Percentiles rank a stretch among this genome's conserved stretches.
These are phyloP conservation scores for Trypanosomatidae sp. DNA, from an alignment of 208 protist species.

Conservation along the genomic window DNA sequence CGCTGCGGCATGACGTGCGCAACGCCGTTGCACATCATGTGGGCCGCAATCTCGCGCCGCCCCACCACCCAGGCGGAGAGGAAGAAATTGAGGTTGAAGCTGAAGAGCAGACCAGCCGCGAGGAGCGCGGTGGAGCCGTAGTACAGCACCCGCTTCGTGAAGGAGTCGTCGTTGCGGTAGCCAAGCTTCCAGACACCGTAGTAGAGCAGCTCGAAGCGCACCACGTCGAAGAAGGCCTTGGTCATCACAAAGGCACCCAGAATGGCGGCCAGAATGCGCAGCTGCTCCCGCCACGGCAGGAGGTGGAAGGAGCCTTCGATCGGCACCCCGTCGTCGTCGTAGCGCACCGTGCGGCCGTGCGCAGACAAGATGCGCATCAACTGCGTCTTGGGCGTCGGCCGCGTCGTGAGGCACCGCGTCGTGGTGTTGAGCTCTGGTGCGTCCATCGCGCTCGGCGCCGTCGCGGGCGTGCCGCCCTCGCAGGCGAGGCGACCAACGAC, in stretches of 20 bases:
- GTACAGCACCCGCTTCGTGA: slow-evolving; percentile 28
- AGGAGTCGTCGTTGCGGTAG: slow-evolving; percentile 24
- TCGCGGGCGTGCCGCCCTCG: too few relatives aligned
- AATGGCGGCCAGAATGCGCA: slow-evolving; percentile 26
- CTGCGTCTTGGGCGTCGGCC: background rate
- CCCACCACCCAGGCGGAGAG: slow-evolving; percentile 23
- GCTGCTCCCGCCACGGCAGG: slow-evolving; percentile 32
- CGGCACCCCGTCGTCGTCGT: slow-evolving; percentile 31
- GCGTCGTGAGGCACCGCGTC: background rate
- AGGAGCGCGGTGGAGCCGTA: slow-evolving; percentile 32
- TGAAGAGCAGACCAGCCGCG: slow-evolving; percentile 19
- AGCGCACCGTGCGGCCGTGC: slow-evolving; percentile 14
- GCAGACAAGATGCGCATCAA: background rate
- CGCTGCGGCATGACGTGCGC: slow-evolving; percentile 21
- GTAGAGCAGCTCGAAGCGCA: slow-evolving; percentile 43
- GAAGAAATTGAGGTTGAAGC: slow-evolving; percentile 31
- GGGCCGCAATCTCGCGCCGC: slow-evolving; percentile 22
- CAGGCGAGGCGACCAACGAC: too few relatives aligned
- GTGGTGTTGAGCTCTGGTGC: too few relatives aligned
- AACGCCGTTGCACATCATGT: slow-evolving; percentile 22
- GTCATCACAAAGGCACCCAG: slow-evolving; percentile 25
- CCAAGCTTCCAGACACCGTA: slow-evolving; percentile 38
- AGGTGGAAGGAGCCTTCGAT: slow-evolving; percentile 27
- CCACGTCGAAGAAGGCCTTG: slow-evolving; percentile 27
- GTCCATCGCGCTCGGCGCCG: too few relatives aligned